phyloP scores from a whole-genome alignment of 345 rosid species.

The Citrus cavaleriei region DNA sequence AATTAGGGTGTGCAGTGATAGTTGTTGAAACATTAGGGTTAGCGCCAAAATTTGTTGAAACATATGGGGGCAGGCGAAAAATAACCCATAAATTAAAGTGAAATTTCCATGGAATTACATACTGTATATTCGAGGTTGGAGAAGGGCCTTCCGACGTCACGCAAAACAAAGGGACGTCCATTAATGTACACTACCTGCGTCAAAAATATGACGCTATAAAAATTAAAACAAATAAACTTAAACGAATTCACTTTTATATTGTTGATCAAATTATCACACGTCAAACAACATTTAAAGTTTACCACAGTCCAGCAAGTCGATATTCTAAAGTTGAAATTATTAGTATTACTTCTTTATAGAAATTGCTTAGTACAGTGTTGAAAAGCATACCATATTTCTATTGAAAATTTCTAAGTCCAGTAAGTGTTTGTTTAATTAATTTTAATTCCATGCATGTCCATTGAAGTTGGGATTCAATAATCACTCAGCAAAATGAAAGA shows the following conservation, averaged over 20 bases:
- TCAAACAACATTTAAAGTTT: not conserved
- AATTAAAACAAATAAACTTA: constrained; percentile 6
- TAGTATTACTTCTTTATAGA: not conserved
- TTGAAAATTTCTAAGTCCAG: not conserved
- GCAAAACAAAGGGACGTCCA: constrained; percentile 95
- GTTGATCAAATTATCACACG: constrained; percentile 7
- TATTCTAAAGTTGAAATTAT: not conserved
- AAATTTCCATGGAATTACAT: constrained; percentile 23
- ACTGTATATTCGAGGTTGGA: constrained; percentile 99
- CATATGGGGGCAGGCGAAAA: too few relatives aligned
- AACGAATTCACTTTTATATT: constrained; percentile 2
- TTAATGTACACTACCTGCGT: constrained; percentile 84
- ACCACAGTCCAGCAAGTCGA: not conserved
- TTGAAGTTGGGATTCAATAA: not conserved
- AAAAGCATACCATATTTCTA: not conserved
- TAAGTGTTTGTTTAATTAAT: not conserved
- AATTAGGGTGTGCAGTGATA: too few relatives aligned
- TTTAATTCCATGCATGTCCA: not conserved
- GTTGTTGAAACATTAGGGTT: too few relatives aligned
- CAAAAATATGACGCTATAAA: constrained; percentile 16
- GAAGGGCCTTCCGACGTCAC: constrained; percentile 93
- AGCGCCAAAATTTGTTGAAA: too few relatives aligned
- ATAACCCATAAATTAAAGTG: not conserved
- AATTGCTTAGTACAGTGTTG: not conserved
- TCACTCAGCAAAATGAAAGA: not conserved